These are phyloP conservation scores for Ilyonectria sp. DNA, from an alignment of 2,329 filamentous ascomycete genomes.

Conservation along the genomic window DNA sequence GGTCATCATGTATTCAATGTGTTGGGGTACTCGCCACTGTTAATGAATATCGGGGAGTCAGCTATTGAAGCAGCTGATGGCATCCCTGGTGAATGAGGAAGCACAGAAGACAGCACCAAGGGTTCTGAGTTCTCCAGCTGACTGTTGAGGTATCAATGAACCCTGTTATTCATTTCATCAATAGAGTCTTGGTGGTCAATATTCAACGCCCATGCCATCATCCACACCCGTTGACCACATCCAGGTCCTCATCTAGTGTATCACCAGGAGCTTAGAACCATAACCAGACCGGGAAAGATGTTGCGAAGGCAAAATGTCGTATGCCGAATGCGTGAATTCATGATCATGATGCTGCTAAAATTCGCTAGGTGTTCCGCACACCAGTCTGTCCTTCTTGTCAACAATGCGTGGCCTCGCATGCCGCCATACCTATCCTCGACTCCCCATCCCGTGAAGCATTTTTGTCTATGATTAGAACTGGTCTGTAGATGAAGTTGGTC, in stretches of 20 bases:
- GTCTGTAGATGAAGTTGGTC: constrained; percentile 32
- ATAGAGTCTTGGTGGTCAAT: too few relatives aligned
- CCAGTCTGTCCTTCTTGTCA: constrained; percentile 23
- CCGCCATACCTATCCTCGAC: constrained; percentile 13
- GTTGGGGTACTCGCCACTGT: neutral
- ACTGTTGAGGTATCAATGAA: neutral
- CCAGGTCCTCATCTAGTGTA: neutral
- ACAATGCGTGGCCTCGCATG: constrained; percentile 22
- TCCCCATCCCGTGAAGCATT: constrained; percentile 19
- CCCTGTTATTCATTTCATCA: neutral
- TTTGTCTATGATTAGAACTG: constrained; percentile 40
- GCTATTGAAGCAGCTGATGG: neutral
- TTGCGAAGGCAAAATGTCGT: constrained; percentile 11
- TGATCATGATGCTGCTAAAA: constrained; percentile 46
- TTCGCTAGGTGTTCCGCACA: constrained; percentile 40
- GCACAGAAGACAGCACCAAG: neutral
- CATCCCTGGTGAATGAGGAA: neutral
- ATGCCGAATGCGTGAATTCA: constrained; percentile 44
- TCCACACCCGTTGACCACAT: neutral
- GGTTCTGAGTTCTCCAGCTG: neutral
- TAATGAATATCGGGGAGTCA: neutral
- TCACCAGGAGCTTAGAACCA: neutral
- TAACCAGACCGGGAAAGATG: neutral
- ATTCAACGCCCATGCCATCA: neutral
- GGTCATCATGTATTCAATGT: neutral